phyloP scores from a whole-genome alignment of 345 rosid genomes.

The Syzygium aqueum region DNA sequence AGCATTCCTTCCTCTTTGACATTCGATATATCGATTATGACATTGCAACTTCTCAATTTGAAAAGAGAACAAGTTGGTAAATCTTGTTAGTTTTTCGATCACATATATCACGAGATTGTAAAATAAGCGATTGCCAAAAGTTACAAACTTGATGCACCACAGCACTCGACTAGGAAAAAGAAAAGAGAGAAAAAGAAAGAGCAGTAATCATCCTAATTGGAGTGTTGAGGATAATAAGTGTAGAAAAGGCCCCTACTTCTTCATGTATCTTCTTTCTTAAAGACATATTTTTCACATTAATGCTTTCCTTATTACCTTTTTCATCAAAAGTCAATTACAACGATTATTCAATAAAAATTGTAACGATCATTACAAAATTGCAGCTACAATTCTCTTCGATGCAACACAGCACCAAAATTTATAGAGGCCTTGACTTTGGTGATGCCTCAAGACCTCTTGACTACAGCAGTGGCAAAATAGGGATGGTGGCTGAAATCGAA shows the following conservation, averaged over 20 bases:
- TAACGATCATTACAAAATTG: not conserved
- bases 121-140: not conserved
- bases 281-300: not conserved
- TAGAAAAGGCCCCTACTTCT: not conserved
- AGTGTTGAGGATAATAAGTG: not conserved
- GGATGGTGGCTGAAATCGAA: constrained; percentile 93
- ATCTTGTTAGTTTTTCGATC: not conserved
- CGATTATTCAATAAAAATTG: not conserved
- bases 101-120: not conserved
- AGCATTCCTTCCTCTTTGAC: not conserved
- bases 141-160: not conserved
- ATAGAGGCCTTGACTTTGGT: not conserved
- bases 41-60: not conserved
- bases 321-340: not conserved
- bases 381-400: not conserved
- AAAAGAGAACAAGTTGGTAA: not conserved
- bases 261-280: not conserved
- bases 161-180: not conserved
- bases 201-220: not conserved
- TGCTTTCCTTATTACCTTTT: not conserved
- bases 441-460: constrained; percentile 60
- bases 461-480: constrained; percentile 77
- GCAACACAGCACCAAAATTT: constrained; percentile 23
- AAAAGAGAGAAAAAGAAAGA: not conserved
- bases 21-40: not conserved